A percentile compares a stretch with the other conserved stretches of the same genome.
Evolutionary conservation across 257 asterid species (phyloP).

Genomic region (Rhazya stricta): DNA sequence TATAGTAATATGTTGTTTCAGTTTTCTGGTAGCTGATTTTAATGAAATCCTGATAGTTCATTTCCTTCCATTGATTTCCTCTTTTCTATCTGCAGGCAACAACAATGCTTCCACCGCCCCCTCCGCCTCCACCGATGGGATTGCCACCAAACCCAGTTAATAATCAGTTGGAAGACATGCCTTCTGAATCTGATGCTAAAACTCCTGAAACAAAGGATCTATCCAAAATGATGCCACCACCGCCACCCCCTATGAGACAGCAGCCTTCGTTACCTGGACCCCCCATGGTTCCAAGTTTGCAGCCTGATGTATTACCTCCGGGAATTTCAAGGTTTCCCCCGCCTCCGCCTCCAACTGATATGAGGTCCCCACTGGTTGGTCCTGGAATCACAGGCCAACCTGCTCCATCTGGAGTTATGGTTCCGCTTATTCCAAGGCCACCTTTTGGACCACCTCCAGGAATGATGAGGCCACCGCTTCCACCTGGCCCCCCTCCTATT

Average conservation of each 20-base stretch:
- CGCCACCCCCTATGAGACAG: slow-evolving; percentile 64
- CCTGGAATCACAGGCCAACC: slow-evolving; percentile 69
- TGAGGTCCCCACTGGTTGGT: slow-evolving; percentile 45
- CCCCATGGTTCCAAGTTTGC: slow-evolving; percentile 47
- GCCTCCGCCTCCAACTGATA: slow-evolving; percentile 75
- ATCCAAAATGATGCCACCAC: slow-evolving; percentile 65
- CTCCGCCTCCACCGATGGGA: slow-evolving; percentile 52
- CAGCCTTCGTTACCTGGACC: slow-evolving; percentile 60
- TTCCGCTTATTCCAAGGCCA: slow-evolving; percentile 61
- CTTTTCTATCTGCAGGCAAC: slow-evolving; percentile 34
- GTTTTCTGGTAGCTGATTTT: slow-evolving; percentile 20
- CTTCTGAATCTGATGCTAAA: slow-evolving; percentile 54
- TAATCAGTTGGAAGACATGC: slow-evolving; percentile 47
- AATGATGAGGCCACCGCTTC: slow-evolving; percentile 96
- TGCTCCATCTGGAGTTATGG: slow-evolving; percentile 70
- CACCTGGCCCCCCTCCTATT: slow-evolving; percentile 95
- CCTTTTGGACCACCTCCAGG: slow-evolving; percentile 72
- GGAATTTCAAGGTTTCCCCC: slow-evolving; percentile 67
- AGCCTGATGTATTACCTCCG: slow-evolving; percentile 59
- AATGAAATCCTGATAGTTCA: slow-evolving; percentile 20
- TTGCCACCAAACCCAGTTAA: slow-evolving; percentile 31
- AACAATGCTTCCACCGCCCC: slow-evolving; percentile 62
- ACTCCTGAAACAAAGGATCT: slow-evolving; percentile 48
- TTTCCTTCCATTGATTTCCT: slow-evolving; percentile 2
- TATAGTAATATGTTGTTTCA: background rate